Conservation (phyloP, 352 stramenopile genomes). For the Blastocystis sp. region DNA sequence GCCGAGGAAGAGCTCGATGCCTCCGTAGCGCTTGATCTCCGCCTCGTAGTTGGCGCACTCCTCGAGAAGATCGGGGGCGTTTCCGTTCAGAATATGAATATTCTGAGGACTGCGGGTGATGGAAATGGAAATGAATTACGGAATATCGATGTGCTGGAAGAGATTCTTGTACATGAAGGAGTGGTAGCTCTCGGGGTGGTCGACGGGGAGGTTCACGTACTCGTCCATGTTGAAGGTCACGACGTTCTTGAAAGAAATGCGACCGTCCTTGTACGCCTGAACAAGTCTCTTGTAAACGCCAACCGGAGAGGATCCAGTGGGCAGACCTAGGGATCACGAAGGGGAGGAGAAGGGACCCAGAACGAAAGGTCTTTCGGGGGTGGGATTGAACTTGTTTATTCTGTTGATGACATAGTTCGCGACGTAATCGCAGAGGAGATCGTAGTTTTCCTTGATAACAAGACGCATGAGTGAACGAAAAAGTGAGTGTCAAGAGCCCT, state of each 20-base stretch:
- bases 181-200: slow-evolving; percentile 86
- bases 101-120: slow-evolving; percentile 80
- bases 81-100: slow-evolving; percentile 85
- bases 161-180: slow-evolving; percentile 88
- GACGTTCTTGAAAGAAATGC: slow-evolving; percentile 83
- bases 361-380: slow-evolving; percentile 82
- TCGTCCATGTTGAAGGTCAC: slow-evolving; percentile 90
- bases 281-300: slow-evolving; percentile 84
- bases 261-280: slow-evolving; percentile 79
- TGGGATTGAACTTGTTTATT: slow-evolving; percentile 83
- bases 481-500: slow-evolving; percentile 1
- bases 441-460: slow-evolving; percentile 83
- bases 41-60: slow-evolving; percentile 85
- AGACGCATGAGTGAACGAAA: slow-evolving; percentile 79
- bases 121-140: background rate
- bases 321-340: slow-evolving; percentile 77
- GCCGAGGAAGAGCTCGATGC: slow-evolving; percentile 89
- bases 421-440: slow-evolving; percentile 82
- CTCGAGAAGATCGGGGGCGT: slow-evolving; percentile 81
- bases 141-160: slow-evolving; percentile 86
- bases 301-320: slow-evolving; percentile 85
- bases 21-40: slow-evolving; percentile 83
- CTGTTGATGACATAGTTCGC: slow-evolving; percentile 83
- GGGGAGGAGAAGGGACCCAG: slow-evolving; percentile 74
- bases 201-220: slow-evolving; percentile 82